phyloP scores from a whole-genome alignment of 169 alveolate genomes.

The Cytauxzoon felis region DNA sequence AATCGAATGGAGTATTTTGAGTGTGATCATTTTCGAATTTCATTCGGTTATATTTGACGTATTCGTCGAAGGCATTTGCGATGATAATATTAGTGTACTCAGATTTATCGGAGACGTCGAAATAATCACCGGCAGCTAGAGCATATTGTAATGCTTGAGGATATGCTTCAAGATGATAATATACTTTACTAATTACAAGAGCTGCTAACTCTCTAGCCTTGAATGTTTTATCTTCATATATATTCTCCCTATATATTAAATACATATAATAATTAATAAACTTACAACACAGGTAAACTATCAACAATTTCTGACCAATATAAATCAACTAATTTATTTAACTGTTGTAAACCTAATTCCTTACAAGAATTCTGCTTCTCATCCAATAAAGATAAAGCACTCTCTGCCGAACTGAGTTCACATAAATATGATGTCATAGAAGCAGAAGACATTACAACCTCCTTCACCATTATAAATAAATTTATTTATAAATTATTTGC shows the following conservation, averaged over 20 bases:
- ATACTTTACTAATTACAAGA: slow-evolving; percentile 89
- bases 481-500: no score
- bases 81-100: slow-evolving; percentile 72
- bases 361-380: slow-evolving; percentile 68
- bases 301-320: slow-evolving; percentile 82
- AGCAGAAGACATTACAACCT: slow-evolving; percentile 18
- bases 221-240: slow-evolving; percentile 73
- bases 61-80: slow-evolving; percentile 74
- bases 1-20: background rate
- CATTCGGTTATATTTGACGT: slow-evolving; percentile 19
- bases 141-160: slow-evolving; percentile 89
- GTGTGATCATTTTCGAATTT: background rate
- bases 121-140: slow-evolving; percentile 88
- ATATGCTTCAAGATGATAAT: slow-evolving; percentile 92
- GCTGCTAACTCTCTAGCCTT: slow-evolving; percentile 86
- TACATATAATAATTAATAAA: slow-evolving; percentile 17
- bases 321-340: slow-evolving; percentile 72
- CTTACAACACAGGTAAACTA: slow-evolving; percentile 68
- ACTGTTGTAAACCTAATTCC: slow-evolving; percentile 74
- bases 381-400: slow-evolving; percentile 71
- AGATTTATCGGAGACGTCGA: slow-evolving; percentile 76
- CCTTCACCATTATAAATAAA: slow-evolving; percentile 4
- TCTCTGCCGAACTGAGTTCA: slow-evolving; percentile 67
- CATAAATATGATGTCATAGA: background rate
- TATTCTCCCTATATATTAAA: slow-evolving; percentile 31